These are phyloP conservation scores for Cicer bijugum DNA, from an alignment of 306 rosid genomes.

Conservation along the genomic window DNA sequence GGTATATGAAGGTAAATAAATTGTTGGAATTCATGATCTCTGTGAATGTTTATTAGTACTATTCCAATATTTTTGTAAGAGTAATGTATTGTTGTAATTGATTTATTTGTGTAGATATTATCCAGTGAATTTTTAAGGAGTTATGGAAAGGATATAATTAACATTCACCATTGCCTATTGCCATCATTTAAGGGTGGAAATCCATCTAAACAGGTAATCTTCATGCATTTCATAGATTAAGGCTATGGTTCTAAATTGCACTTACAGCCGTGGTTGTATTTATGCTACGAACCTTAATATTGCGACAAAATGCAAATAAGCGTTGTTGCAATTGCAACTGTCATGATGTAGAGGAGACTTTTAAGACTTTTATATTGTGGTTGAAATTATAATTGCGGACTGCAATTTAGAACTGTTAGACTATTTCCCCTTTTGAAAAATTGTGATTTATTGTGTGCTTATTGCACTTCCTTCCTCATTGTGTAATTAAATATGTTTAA, in stretches of 20 bases:
- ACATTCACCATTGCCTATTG: slow-evolving; percentile 94
- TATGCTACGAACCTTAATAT: no score
- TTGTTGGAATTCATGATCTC: slow-evolving; percentile 8
- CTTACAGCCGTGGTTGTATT: no score
- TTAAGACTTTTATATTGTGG: no score
- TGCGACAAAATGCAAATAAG: no score
- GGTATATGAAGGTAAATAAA: slow-evolving; percentile 90
- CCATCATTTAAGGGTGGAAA: slow-evolving; percentile 91
- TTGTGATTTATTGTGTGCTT: neutral
- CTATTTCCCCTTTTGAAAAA: no score
- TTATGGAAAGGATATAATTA: slow-evolving; percentile 85
- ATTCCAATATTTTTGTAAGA: neutral
- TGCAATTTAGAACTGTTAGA: no score
- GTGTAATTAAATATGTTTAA: slow-evolving; percentile 45
- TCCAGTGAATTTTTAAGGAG: slow-evolving; percentile 71
- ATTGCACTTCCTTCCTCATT: slow-evolving; percentile 45
- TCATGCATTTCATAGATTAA: neutral
- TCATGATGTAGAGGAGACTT: no score
- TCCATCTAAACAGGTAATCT: slow-evolving; percentile 82
- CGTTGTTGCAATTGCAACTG: no score
- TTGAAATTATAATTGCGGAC: no score
- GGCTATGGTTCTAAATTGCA: no score
- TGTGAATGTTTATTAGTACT: slow-evolving; percentile 16
- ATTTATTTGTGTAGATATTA: slow-evolving; percentile 63
- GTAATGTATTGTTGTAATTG: slow-evolving; percentile 23